Evolutionary conservation across 2,329 filamentous ascomycete species (phyloP), one percentile per base, ranked within the genome.

Genomic region (Tolypocladium cylindrosporum): DNA sequence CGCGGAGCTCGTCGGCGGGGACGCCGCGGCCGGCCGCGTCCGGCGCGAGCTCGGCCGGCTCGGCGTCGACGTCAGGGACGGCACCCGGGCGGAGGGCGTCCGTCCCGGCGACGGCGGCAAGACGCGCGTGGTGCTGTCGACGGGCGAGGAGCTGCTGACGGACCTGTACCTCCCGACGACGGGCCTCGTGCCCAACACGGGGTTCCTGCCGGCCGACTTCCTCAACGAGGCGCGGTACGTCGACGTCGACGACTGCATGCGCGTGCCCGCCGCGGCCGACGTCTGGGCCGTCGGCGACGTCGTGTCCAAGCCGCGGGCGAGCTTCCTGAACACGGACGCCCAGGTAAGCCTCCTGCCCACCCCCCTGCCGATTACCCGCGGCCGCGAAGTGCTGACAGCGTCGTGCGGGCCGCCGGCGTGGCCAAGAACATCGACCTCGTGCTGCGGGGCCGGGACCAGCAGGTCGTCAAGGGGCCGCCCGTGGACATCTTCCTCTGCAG

Each of bases 271-370:
- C 9, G 69, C 71, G 14, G 66, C 74, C 19, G 68, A 74, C 55
- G 74, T 81, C 31, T 84, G 81, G 80, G 80, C 80, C 9, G 74
- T 76, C 3, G 81, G 81, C 31, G 81, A 84, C 57, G 68, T 81
- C 48, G 76, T 82, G 31, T 77, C 75, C 62, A 75, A 75, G 65
- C 79, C 80, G 27, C 72, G 75, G 31, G 77, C 82, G 7, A 81
- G 81, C 1, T 85, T 85, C 65, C 79, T 86, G 70, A 76, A 82
- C 58, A 83, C 83, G 0, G 84, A 82, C 58, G 80, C 80, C 62
- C 80, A 83, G 67, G 75, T 76, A 58, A 65, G 72, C 64, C 21
- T 24, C 21, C n/a, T 21, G 14, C 45, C 21, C 37, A 1, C 14
- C 7, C 52, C 16, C 21, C 11, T 40, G 6, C 7, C 7, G 8